Evolutionary conservation across 108 stramenopile genomes (phyloP), one percentile per base, ranked within the genome.

Genomic region (Fistulifera pelliculosa): DNA sequence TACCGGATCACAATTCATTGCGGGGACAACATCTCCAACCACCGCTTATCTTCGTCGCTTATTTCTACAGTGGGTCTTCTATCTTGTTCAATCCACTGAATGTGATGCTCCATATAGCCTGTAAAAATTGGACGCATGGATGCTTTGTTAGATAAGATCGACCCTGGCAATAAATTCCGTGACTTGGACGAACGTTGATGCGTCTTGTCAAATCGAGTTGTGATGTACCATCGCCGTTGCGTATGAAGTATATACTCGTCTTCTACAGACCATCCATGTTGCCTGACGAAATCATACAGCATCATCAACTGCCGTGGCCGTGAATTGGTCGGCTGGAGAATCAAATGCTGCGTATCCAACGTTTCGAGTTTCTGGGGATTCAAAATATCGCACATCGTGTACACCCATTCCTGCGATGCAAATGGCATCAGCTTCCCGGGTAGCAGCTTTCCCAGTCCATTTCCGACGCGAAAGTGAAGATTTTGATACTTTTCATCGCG

Each of bases 351-450:
- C 38, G 69, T 74, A 10, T 41, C 54, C 1, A 86, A 31, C n/a
- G 47, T 47, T 24, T 81, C 72, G 15, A 90, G 53, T 2, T 2
- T 31, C 18, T 31, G 15, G 18, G n/a, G 14, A 16, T 31, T 19
- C 16, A 91, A 45, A 13, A 87, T 84, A 16, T 80, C 56, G 10
- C 71, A 28, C 79, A 91, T 87, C 0, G 83, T 68, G 61, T 11
- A 79, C 79, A 0, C 89, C 89, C 81, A 91, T 91, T 22, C 89
- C 89, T 18, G 89, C 83, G 27, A 91, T 75, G 41, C 83, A 76
- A 35, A 91, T 45, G 4, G 61, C 67, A 60, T 91, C 81, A 10
- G 76, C 81, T 57, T 91, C 81, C 16, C 71, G 22, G 49, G 52
- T 26, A 75, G 35, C 11, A 90, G 54, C 27, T 58, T 51, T 42